Evolutionary conservation across 2,329 filamentous ascomycete species (phyloP).

Genomic region (Camillea tinctor): DNA sequence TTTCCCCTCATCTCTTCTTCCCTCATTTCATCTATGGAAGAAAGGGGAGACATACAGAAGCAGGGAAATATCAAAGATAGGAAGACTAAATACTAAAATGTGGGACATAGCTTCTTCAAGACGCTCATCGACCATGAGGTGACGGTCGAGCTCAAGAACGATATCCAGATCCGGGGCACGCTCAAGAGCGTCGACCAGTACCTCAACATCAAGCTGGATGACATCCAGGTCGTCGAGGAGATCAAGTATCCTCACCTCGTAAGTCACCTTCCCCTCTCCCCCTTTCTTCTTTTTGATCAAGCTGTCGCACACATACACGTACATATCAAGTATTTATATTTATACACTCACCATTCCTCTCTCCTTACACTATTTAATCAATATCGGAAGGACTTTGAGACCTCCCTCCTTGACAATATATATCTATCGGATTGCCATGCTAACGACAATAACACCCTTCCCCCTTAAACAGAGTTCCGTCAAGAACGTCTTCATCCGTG

Average conservation of each 20-base stretch:
- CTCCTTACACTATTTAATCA: too few species aligned
- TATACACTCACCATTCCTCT: not conserved
- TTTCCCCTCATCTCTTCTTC: too few species aligned
- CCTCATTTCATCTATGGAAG: too few species aligned
- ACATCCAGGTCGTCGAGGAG: conserved; percentile 90
- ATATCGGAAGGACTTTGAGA: not conserved
- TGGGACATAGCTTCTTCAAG: conserved; percentile 88
- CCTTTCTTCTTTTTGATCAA: not conserved
- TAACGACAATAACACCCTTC: not conserved
- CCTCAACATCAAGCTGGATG: conserved; percentile 97
- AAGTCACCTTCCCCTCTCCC: conserved; percentile 22
- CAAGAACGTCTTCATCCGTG: conserved; percentile 94
- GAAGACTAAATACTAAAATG: not conserved
- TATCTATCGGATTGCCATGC: too few species aligned
- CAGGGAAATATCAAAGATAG: not conserved
- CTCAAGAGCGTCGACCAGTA: conserved; percentile 98
- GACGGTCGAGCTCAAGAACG: conserved; percentile 98
- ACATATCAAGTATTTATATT: too few species aligned
- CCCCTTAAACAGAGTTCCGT: conserved; percentile 62
- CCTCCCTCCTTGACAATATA: too few species aligned
- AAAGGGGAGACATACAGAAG: not conserved
- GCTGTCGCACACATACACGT: too few species aligned
- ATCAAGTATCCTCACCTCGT: conserved; percentile 93
- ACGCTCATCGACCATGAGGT: conserved; percentile 96
- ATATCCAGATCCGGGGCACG: conserved; percentile 93